Percentiles rank a stretch among this genome's conserved stretches.
phyloP scores from a whole-genome alignment of 306 rosid genomes.

The Myrica gale region DNA sequence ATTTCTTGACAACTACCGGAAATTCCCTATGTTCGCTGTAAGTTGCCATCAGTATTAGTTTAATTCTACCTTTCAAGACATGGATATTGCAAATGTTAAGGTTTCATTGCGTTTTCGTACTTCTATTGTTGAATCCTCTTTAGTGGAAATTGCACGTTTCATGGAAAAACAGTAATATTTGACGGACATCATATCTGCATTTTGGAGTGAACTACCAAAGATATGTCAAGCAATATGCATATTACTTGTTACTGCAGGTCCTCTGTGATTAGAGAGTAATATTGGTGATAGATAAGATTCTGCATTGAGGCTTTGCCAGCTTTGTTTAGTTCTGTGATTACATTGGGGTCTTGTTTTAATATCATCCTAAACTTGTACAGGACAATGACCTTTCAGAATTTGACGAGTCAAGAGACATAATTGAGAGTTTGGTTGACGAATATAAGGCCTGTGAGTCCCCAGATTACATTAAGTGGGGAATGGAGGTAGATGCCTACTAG shows the following conservation, averaged over 20 bases:
- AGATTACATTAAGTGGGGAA: conserved; percentile 99
- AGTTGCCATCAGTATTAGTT: conserved; percentile 36
- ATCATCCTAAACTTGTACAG: conserved; percentile 47
- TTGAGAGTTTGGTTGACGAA: conserved; percentile 95
- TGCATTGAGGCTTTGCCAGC: conserved; percentile 22
- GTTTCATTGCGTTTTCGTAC: not conserved
- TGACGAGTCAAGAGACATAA: conserved; percentile 95
- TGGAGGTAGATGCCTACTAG: conserved; percentile 71
- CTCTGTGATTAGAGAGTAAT: not conserved
- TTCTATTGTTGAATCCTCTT: not conserved
- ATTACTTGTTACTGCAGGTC: not conserved
- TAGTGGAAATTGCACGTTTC: not conserved
- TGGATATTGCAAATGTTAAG: not conserved
- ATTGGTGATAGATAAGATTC: conserved; percentile 12
- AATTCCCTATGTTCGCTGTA: conserved; percentile 99
- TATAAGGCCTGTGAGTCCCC: conserved; percentile 99
- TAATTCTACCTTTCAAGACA: conserved; percentile 16
- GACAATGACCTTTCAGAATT: conserved; percentile 98
- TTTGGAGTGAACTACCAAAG: not conserved
- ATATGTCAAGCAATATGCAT: not conserved
- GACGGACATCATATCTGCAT: not conserved
- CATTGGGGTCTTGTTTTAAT: conserved; percentile 27
- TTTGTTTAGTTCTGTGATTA: conserved; percentile 17
- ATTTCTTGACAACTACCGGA: conserved; percentile 90
- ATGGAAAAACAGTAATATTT: not conserved